A percentile compares a stretch with the other conserved stretches of the same genome.
Conservation (phyloP, 2,329 filamentous ascomycete genomes). For the Nakataea oryzae region DNA sequence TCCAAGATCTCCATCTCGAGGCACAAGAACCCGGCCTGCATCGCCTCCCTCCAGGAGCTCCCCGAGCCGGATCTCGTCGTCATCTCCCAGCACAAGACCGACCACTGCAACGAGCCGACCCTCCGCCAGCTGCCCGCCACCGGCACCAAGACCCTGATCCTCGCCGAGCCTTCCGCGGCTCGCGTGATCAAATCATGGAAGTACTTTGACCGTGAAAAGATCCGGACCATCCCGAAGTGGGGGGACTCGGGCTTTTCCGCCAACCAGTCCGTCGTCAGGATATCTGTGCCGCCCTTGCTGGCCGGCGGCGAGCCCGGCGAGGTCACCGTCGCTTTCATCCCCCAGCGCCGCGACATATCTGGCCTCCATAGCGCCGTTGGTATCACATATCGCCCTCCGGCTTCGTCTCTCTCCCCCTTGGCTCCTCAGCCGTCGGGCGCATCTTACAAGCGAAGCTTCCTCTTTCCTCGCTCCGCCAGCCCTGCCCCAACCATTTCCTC, state of each 20-base stretch:
- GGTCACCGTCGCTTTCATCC: constrained; percentile 59
- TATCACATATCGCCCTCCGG: constrained; percentile 59
- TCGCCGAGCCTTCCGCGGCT: constrained; percentile 55
- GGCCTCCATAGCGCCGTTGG: constrained; percentile 57
- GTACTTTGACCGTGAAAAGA: constrained; percentile 47
- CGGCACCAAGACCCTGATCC: constrained; percentile 46
- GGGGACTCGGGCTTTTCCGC: constrained; percentile 25
- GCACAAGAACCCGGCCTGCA: constrained; percentile 42
- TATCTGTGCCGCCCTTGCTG: constrained; percentile 43
- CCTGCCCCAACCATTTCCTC: neutral
- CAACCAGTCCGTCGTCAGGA: constrained; percentile 23
- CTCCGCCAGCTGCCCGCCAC: constrained; percentile 49
- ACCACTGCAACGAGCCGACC: constrained; percentile 62
- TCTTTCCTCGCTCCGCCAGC: neutral
- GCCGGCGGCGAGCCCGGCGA: constrained; percentile 48
- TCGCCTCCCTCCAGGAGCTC: constrained; percentile 37
- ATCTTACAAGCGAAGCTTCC: constrained; percentile 1
- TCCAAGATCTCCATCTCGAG: constrained; percentile 49
- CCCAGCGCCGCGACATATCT: constrained; percentile 48
- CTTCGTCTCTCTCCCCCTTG: constrained; percentile 8
- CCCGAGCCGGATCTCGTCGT: constrained; percentile 34
- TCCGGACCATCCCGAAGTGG: constrained; percentile 35
- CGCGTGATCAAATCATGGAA: constrained; percentile 57
- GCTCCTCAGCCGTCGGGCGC: constrained; percentile 2
- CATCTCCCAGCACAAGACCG: constrained; percentile 38